Evolutionary conservation across 2,329 filamentous ascomycete species (phyloP).

Genomic region (Neonectria punicea): DNA sequence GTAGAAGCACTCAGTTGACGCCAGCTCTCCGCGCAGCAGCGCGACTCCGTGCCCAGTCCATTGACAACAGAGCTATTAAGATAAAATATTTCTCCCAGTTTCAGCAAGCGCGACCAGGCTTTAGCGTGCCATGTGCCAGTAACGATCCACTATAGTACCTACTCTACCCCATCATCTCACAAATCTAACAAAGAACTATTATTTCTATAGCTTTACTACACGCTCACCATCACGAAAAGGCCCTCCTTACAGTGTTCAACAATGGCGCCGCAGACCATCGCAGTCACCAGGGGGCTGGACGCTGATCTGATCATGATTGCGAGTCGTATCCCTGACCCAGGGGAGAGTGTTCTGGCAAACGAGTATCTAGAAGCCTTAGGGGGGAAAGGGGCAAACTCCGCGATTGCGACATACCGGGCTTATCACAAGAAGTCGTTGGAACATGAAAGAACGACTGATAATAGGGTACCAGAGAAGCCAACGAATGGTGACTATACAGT

Average conservation of each 20-base stretch:
- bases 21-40: no score
- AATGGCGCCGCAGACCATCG: neutral
- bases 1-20: no score
- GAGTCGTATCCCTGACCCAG: conserved; percentile 6
- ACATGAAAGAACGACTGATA: neutral
- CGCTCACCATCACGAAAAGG: neutral
- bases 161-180: neutral
- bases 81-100: no score
- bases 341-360: neutral
- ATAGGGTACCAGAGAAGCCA: neutral
- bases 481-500: neutral
- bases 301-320: conserved; percentile 4
- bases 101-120: no score
- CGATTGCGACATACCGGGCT: neutral
- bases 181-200: neutral
- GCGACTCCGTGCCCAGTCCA: no score
- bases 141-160: no score
- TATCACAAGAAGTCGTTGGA: neutral
- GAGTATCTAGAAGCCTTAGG: neutral
- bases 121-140: neutral
- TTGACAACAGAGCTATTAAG: no score
- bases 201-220: neutral
- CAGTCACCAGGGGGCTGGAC: neutral
- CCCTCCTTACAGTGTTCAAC: neutral
- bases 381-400: neutral